These are phyloP conservation scores for Austroboletus eburneus DNA, from an alignment of 768 basidiomycete genomes.

Conservation along the genomic window DNA sequence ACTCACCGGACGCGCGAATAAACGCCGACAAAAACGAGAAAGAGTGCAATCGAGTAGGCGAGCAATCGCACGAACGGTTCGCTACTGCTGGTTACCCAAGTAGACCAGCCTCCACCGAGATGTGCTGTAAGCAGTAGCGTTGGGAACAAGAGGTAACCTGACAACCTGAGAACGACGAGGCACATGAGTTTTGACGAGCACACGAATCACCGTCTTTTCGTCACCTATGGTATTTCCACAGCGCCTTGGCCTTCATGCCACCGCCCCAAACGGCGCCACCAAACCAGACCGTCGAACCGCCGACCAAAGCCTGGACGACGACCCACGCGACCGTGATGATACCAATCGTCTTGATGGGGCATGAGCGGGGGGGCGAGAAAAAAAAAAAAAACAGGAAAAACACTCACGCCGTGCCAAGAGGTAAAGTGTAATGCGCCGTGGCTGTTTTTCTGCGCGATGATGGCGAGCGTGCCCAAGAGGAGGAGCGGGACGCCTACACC, in stretches of 20 bases:
- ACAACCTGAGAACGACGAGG: conserved; percentile 41
- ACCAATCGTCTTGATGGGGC: conserved; percentile 72
- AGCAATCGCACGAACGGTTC: conserved; percentile 40
- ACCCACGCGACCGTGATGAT: conserved; percentile 61
- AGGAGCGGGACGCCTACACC: conserved; percentile 54
- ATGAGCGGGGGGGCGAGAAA: no score
- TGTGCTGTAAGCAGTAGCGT: conserved; percentile 57
- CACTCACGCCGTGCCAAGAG: conserved; percentile 71
- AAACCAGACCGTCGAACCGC: conserved; percentile 77
- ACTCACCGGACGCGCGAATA: conserved; percentile 51
- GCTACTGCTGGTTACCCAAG: conserved; percentile 46
- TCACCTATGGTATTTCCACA: conserved; percentile 86
- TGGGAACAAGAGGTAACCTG: conserved; percentile 69
- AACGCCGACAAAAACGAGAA: conserved; percentile 39
- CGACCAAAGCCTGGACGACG: conserved; percentile 53
- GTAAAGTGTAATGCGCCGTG: conserved; percentile 54
- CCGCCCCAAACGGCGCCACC: conserved; percentile 69
- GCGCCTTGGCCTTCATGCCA: conserved; percentile 58
- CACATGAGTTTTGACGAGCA: conserved; percentile 1
- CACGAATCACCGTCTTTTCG: no score
- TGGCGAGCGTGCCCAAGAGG: conserved; percentile 54
- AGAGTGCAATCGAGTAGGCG: conserved; percentile 54
- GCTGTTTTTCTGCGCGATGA: conserved; percentile 58
- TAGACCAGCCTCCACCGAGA: conserved; percentile 68
- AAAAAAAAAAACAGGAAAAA: no score